phyloP scores from a whole-genome alignment of 768 basidiomycete genomes.

The Trametes coccinea region DNA sequence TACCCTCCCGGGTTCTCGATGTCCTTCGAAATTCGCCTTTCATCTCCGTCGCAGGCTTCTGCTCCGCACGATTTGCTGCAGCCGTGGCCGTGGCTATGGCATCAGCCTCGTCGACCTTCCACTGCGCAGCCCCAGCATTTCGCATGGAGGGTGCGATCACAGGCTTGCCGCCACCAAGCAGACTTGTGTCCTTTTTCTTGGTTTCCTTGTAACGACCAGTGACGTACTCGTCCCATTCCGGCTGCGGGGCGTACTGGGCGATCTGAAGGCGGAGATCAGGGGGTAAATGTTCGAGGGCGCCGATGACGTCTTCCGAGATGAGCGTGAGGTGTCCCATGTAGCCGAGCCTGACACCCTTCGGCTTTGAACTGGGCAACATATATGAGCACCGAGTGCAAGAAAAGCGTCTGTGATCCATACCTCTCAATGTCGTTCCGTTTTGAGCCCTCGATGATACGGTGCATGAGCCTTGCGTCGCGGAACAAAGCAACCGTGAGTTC shows the following conservation, averaged over 20 bases:
- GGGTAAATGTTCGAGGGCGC: slow-evolving; percentile 86
- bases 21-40: slow-evolving; percentile 64
- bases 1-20: slow-evolving; percentile 48
- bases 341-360: slow-evolving; percentile 79
- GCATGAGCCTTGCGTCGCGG: slow-evolving; percentile 79
- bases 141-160: slow-evolving; percentile 49
- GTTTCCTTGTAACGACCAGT: slow-evolving; percentile 83
- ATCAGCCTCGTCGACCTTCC: slow-evolving; percentile 70
- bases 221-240: slow-evolving; percentile 90
- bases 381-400: slow-evolving; percentile 5
- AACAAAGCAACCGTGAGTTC: slow-evolving; percentile 84
- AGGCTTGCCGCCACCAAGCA: slow-evolving; percentile 87
- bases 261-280: slow-evolving; percentile 69
- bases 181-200: slow-evolving; percentile 73
- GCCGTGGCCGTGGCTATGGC: slow-evolving; percentile 22
- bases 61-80: slow-evolving; percentile 21
- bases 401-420: slow-evolving; percentile 41
- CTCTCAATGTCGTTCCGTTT: slow-evolving; percentile 73
- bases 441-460: slow-evolving; percentile 87
- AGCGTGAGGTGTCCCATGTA: slow-evolving; percentile 98
- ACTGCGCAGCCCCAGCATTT: slow-evolving; percentile 64
- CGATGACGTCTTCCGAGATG: slow-evolving; percentile 92
- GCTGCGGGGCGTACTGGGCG: slow-evolving; percentile 67
- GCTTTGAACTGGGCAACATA: slow-evolving; percentile 51
- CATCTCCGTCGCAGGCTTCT: slow-evolving; percentile 29